phyloP scores from a whole-genome alignment of 306 rosid species.

The Lagenaria siceraria region DNA sequence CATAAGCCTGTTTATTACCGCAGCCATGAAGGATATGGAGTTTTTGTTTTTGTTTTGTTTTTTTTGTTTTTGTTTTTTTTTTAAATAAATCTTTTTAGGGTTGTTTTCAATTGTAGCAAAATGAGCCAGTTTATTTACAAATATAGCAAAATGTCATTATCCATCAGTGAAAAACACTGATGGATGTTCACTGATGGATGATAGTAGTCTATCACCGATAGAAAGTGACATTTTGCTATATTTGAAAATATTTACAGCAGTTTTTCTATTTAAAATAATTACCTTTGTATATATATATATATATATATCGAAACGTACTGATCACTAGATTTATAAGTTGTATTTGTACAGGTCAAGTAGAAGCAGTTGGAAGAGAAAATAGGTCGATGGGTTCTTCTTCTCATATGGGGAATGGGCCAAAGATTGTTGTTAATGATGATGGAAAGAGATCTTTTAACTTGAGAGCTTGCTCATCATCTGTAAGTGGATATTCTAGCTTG shows the following conservation, averaged over 20 bases:
- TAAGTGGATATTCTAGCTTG: constrained; percentile 17
- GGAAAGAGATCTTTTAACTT: constrained; percentile 20
- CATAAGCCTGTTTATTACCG: not conserved
- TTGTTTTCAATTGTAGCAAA: no score
- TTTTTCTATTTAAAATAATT: no score
- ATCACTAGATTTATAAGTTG: constrained; percentile 8
- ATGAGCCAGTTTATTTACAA: no score
- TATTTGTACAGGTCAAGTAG: constrained; percentile 33
- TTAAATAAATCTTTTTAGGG: no score
- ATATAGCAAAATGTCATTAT: no score
- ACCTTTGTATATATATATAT: no score
- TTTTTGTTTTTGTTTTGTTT: not conserved
- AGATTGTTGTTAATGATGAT: constrained; percentile 16
- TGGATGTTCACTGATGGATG: no score
- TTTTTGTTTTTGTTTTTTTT: no score
- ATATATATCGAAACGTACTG: not conserved
- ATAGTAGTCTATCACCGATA: no score
- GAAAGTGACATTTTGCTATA: no score
- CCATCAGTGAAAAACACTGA: no score
- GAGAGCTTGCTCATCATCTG: constrained; percentile 67
- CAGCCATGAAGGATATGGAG: not conserved
- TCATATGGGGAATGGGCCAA: constrained; percentile 21
- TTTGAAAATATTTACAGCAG: no score
- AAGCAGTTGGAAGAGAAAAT: constrained; percentile 23
- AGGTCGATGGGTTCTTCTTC: constrained; percentile 18